Evolutionary conservation across 768 basidiomycete species (phyloP).

Genomic region (Auriscalpium orientale): DNA sequence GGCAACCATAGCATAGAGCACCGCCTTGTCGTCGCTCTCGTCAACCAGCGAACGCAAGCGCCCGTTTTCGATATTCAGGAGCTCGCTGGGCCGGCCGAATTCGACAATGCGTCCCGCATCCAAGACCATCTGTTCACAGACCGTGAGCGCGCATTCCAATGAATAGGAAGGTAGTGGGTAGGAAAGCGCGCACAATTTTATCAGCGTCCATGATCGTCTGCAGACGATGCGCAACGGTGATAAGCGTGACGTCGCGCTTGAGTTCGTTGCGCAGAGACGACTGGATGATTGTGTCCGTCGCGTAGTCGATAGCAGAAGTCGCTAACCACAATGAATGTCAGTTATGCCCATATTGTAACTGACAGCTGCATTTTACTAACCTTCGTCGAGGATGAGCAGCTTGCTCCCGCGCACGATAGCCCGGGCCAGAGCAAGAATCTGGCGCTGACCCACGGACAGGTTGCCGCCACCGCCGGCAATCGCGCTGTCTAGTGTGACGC

Average conservation of each 20-base stretch:
- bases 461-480: constrained; percentile 39
- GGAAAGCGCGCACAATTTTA: constrained; percentile 35
- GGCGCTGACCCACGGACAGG: constrained; percentile 51
- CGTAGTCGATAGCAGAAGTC: constrained; percentile 34
- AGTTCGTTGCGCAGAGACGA: constrained; percentile 42
- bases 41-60: constrained; percentile 31
- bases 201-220: constrained; percentile 58
- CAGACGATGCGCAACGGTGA: constrained; percentile 54
- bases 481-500: constrained; percentile 36
- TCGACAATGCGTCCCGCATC: constrained; percentile 39
- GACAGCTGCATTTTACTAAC: constrained; percentile 17
- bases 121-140: constrained; percentile 31
- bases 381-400: constrained; percentile 52
- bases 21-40: constrained; percentile 31
- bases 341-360: too few relatives aligned
- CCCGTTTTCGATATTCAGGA: constrained; percentile 31
- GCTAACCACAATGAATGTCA: not conserved
- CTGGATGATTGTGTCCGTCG: constrained; percentile 52
- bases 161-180: not conserved
- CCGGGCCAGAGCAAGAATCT: constrained; percentile 51
- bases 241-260: constrained; percentile 37
- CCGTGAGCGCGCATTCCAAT: not conserved
- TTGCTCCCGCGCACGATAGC: constrained; percentile 51
- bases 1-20: constrained; percentile 24
- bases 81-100: constrained; percentile 36